A percentile compares a stretch with the other conserved stretches of the same genome.
Evolutionary conservation across 495 filamentous ascomycete species (phyloP).

Genomic region (Eremomyces bilateralis): DNA sequence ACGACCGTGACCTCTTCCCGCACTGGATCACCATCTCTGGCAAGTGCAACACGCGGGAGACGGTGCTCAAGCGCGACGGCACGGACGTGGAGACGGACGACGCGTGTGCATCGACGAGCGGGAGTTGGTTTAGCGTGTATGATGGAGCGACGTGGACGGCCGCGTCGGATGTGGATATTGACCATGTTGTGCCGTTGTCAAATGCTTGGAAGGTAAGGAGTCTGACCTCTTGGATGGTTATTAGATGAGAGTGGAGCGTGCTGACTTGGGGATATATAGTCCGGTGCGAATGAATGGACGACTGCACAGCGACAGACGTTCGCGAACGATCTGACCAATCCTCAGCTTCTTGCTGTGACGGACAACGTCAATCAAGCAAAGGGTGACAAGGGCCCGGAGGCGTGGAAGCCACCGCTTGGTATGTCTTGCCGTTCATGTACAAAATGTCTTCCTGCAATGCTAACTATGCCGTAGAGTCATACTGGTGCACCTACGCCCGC

Average conservation of each 20-base stretch:
- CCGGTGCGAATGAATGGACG: constrained; percentile 30
- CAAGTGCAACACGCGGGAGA: constrained; percentile 27
- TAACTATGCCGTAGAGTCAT: constrained; percentile 21
- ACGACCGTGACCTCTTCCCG: constrained; percentile 41
- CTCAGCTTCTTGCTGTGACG: constrained; percentile 54
- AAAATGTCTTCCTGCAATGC: neutral
- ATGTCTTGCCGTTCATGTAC: constrained; percentile 3
- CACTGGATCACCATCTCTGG: constrained; percentile 35
- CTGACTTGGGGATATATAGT: constrained; percentile 11
- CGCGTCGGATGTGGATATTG: constrained; percentile 47
- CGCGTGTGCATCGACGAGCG: constrained; percentile 33
- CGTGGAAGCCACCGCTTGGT: constrained; percentile 50
- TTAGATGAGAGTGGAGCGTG: no score
- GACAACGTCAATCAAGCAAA: constrained; percentile 52
- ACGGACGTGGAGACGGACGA: constrained; percentile 26
- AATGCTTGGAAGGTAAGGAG: constrained; percentile 55
- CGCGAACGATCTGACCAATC: constrained; percentile 49
- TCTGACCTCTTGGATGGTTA: no score
- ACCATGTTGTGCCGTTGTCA: constrained; percentile 52
- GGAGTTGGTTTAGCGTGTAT: constrained; percentile 42
- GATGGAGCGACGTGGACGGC: constrained; percentile 48
- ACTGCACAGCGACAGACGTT: constrained; percentile 37
- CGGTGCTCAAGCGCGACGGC: constrained; percentile 47
- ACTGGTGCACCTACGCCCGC: constrained; percentile 52
- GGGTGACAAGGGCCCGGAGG: constrained; percentile 44